These are phyloP conservation scores for Papiliotrema terrestris DNA, from an alignment of 1,284 basidiomycete genomes.

Conservation along the genomic window DNA sequence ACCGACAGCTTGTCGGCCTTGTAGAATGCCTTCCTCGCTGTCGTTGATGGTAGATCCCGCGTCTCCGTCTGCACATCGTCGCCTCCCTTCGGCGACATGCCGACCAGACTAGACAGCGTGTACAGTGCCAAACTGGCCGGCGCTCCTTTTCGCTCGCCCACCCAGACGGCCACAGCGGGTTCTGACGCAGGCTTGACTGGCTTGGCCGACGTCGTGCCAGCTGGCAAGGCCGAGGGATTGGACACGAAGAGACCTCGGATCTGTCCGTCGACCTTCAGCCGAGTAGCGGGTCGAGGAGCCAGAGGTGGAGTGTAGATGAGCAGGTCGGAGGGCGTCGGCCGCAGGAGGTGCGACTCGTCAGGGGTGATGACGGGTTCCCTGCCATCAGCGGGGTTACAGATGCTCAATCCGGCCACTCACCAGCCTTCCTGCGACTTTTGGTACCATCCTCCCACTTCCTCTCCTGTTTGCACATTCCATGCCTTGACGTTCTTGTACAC, in stretches of 20 bases:
- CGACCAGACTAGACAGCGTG: constrained; percentile 62
- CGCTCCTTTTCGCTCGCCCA: constrained; percentile 94
- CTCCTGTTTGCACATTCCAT: constrained; percentile 40
- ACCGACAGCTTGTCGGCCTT: constrained; percentile 91
- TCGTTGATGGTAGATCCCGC: constrained; percentile 42
- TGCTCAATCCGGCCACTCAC: constrained; percentile 20
- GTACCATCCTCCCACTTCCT: constrained; percentile 44
- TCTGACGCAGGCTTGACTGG: constrained; percentile 30
- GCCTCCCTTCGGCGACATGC: constrained; percentile 33
- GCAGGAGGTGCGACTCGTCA: constrained; percentile 82
- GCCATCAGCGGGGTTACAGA: background rate
- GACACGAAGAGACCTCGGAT: constrained; percentile 46
- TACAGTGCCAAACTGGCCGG: constrained; percentile 87
- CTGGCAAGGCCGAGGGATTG: constrained; percentile 27
- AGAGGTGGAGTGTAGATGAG: constrained; percentile 65
- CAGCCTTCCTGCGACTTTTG: constrained; percentile 46
- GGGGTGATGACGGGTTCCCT: constrained; percentile 85
- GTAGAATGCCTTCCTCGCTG: constrained; percentile 81
- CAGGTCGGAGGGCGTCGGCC: constrained; percentile 62
- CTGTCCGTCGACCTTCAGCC: constrained; percentile 41
- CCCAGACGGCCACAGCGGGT: constrained; percentile 71
- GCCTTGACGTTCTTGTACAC: constrained; percentile 48
- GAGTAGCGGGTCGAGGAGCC: constrained; percentile 29
- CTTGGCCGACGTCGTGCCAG: constrained; percentile 27
- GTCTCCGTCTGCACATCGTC: constrained; percentile 60